phyloP scores from a whole-genome alignment of 305 asterid species.

The Petunia hybrid region DNA sequence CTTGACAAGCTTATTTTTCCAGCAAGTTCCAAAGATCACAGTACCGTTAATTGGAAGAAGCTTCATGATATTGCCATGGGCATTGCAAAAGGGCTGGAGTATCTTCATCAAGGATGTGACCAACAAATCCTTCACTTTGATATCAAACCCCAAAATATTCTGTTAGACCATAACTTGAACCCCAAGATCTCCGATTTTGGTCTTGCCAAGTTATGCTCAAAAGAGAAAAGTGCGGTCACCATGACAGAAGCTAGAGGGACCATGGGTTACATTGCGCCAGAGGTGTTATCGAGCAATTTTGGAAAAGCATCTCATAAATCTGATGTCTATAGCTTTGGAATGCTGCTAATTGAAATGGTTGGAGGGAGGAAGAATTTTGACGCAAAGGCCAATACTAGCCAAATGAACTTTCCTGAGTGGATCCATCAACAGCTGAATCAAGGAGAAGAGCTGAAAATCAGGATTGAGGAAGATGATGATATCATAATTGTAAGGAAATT shows the following conservation, averaged over 20 bases:
- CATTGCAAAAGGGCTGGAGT: slow-evolving; percentile 51
- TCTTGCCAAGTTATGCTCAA: slow-evolving; percentile 47
- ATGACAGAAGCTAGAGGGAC: slow-evolving; percentile 51
- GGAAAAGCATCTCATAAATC: slow-evolving; percentile 47
- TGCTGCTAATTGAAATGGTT: slow-evolving; percentile 49
- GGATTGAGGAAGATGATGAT: slow-evolving; percentile 39
- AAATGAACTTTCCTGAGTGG: slow-evolving; percentile 44
- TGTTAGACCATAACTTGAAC: slow-evolving; percentile 41
- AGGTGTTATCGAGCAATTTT: slow-evolving; percentile 44
- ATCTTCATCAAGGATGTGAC: slow-evolving; percentile 60
- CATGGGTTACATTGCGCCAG: slow-evolving; percentile 54
- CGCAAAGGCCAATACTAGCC: slow-evolving; percentile 29
- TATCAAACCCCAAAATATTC: slow-evolving; percentile 49
- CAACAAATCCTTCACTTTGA: slow-evolving; percentile 53
- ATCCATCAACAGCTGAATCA: slow-evolving; percentile 20
- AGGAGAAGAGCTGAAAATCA: slow-evolving; percentile 36
- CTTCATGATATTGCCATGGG: slow-evolving; percentile 47
- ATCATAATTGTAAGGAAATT: slow-evolving; percentile 37
- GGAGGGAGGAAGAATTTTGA: slow-evolving; percentile 46
- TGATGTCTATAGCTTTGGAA: slow-evolving; percentile 41
- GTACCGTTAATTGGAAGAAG: slow-evolving; percentile 37
- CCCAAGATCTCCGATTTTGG: slow-evolving; percentile 51
- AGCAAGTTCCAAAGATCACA: slow-evolving; percentile 9
- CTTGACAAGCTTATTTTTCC: slow-evolving; percentile 48
- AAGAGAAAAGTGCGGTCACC: slow-evolving; percentile 46